phyloP scores from a whole-genome alignment of 257 asterid genomes.

The Cynanchum wilfordii region DNA sequence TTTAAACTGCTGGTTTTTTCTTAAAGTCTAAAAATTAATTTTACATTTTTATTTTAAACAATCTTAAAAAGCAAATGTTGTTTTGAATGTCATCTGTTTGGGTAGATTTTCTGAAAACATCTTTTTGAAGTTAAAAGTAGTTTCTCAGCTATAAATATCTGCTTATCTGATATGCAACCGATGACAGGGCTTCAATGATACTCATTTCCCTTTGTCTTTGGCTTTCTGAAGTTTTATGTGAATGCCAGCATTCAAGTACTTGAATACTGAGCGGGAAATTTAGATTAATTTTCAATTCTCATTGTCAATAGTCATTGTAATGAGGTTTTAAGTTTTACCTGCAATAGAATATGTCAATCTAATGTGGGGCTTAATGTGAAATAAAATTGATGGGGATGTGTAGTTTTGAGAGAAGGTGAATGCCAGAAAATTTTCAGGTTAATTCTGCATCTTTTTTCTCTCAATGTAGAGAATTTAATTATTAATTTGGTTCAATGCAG shows the following conservation, averaged over 20 bases:
- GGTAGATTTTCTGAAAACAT: too few relatives aligned
- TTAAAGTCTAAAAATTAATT: too few relatives aligned
- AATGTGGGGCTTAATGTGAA: not conserved
- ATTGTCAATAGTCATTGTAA: not conserved
- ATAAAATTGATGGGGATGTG: not conserved
- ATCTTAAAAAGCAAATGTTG: too few relatives aligned
- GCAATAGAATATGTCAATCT: not conserved
- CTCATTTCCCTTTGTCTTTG: not conserved
- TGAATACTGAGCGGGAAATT: not conserved
- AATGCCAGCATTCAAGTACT: not conserved
- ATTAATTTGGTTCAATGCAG: slow-evolving; percentile 15
- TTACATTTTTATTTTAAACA: too few relatives aligned
- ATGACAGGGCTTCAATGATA: not conserved
- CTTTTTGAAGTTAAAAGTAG: not conserved
- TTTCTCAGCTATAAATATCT: too few relatives aligned
- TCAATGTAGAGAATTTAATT: not conserved
- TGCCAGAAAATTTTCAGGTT: not conserved
- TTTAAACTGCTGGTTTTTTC: not conserved
- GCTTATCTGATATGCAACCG: too few relatives aligned
- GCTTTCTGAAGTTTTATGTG: not conserved
- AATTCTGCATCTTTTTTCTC: not conserved
- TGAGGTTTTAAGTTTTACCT: not conserved
- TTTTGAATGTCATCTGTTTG: not conserved
- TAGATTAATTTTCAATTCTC: not conserved
- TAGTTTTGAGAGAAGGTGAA: slow-evolving; percentile 1